phyloP scores from a whole-genome alignment of 2,329 filamentous ascomycete species.

The Phialocephala subalpina region DNA sequence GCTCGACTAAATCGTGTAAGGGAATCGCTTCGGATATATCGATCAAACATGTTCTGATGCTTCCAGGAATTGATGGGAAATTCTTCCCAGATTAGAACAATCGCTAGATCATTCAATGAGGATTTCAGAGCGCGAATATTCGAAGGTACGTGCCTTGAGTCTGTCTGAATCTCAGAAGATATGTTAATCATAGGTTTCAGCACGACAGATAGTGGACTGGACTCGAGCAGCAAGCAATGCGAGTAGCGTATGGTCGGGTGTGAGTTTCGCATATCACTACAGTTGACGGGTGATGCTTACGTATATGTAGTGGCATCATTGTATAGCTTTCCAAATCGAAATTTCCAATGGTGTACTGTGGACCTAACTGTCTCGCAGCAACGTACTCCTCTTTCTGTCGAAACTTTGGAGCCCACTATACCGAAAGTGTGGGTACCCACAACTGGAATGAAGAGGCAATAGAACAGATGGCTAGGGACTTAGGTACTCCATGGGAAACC shows the following conservation, averaged over 20 bases:
- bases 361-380: slow-evolving; percentile 34
- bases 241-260: slow-evolving; percentile 45
- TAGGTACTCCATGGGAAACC: slow-evolving; percentile 45
- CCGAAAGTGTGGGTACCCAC: slow-evolving; percentile 35
- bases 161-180: neutral
- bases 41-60: slow-evolving; percentile 8
- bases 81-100: slow-evolving; percentile 16
- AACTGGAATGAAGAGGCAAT: slow-evolving; percentile 58
- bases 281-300: neutral
- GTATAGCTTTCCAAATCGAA: slow-evolving; percentile 10
- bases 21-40: slow-evolving; percentile 4
- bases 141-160: slow-evolving; percentile 9
- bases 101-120: slow-evolving; percentile 16
- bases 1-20: slow-evolving; percentile 43
- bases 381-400: slow-evolving; percentile 53
- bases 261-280: slow-evolving; percentile 45
- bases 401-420: slow-evolving; percentile 49
- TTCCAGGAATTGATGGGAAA: slow-evolving; percentile 18
- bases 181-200: slow-evolving; percentile 25
- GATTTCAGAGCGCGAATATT: slow-evolving; percentile 18
- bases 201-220: slow-evolving; percentile 39
- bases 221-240: slow-evolving; percentile 40
- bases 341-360: neutral
- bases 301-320: slow-evolving; percentile 14
- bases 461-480: slow-evolving; percentile 45